A percentile compares a stretch with the other conserved stretches of the same genome.
Conservation (phyloP, 345 rosid species). For the Citrus australasica region DNA sequence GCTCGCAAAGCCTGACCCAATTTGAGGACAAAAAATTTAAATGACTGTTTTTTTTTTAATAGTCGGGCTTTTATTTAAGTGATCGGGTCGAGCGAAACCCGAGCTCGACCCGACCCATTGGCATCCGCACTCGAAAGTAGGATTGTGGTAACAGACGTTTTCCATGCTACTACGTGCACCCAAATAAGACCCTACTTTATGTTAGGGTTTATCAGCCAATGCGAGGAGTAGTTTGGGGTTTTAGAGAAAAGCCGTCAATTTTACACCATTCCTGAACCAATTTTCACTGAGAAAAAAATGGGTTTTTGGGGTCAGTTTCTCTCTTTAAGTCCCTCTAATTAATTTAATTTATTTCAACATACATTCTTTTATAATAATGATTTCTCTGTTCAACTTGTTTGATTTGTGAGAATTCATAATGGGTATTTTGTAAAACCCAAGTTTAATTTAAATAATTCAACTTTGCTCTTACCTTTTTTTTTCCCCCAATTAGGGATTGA, state of each 20-base stretch:
- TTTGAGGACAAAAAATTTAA: no score
- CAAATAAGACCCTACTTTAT: neutral
- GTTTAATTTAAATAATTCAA: neutral
- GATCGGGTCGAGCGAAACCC: no score
- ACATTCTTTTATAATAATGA: neutral
- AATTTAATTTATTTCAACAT: neutral
- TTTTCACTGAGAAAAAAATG: conserved; percentile 28
- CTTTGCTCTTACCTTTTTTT: neutral
- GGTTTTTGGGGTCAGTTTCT: conserved; percentile 62
- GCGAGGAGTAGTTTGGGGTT: conserved; percentile 34
- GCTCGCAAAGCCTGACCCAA: no score
- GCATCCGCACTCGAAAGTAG: no score
- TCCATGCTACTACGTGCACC: neutral
- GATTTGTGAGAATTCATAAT: neutral
- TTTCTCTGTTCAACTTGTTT: neutral
- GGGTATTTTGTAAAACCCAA: neutral
- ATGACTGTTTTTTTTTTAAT: no score
- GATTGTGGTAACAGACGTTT: neutral
- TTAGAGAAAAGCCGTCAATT: conserved; percentile 19
- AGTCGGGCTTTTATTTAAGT: no score
- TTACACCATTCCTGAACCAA: neutral
- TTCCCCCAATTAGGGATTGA: conserved; percentile 48
- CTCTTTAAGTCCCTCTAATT: neutral
- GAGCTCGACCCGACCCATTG: no score
- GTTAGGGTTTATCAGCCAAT: conserved; percentile 8